These are phyloP conservation scores for Biancaea sappan DNA, from an alignment of 306 rosid genomes.

Conservation along the genomic window DNA sequence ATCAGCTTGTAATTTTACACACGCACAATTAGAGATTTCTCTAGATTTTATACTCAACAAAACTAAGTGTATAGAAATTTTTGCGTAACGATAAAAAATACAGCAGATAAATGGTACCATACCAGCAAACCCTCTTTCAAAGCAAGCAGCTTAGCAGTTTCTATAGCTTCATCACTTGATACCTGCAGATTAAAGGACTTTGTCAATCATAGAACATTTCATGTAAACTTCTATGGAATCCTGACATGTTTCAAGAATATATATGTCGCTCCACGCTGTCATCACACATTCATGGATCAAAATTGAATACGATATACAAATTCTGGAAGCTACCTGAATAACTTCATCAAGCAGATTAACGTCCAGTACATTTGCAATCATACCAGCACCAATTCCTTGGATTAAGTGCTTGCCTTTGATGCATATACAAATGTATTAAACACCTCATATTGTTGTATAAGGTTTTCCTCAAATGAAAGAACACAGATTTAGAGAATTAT, in stretches of 20 bases:
- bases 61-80: not conserved
- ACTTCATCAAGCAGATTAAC: conserved; percentile 65
- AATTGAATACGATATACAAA: conserved; percentile 16
- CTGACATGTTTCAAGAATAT: not conserved
- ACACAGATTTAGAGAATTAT: not conserved
- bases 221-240: not conserved
- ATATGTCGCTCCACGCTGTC: not conserved
- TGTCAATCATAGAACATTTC: conserved; percentile 1
- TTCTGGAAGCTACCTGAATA: conserved; percentile 51
- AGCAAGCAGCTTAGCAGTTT: conserved; percentile 69
- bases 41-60: not conserved
- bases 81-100: not conserved
- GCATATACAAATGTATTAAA: conserved; percentile 13
- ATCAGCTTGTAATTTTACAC: not conserved
- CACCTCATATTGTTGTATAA: not conserved
- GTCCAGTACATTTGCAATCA: conserved; percentile 58
- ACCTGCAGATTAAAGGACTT: conserved; percentile 47
- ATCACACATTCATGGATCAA: conserved; percentile 12
- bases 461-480: conserved; percentile 8
- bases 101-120: conserved; percentile 7
- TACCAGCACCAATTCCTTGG: conserved; percentile 78
- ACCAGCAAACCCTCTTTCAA: conserved; percentile 86
- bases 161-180: conserved; percentile 71
- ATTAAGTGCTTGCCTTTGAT: conserved; percentile 69
- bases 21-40: not conserved